Base-by-base conservation (phyloP, 345 rosid genomes). In the Physaria fendleri region DNA sequence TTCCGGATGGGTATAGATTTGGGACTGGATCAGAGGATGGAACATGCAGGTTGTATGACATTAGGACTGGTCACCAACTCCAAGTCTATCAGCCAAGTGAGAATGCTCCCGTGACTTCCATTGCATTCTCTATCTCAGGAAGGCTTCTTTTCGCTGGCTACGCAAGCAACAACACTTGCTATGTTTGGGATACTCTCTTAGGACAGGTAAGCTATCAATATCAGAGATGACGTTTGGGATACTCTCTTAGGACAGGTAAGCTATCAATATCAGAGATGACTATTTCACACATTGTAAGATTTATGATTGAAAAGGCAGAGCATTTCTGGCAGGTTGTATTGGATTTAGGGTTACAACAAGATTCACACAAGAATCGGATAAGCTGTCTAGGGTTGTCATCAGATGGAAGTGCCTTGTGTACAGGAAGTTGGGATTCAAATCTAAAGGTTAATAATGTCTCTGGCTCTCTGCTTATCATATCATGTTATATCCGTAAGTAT, bases 391-490 rank as follows among this genome's bases (percentile, higher is more conserved):
- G 95, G 48, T 69, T 90, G 81, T 87, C 97, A 39, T 77, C 92
- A 66, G 97, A 94, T 75, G 99, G 99, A 75, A 94, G 99, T 77
- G 96, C 99, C 71, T 75, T 94, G 66, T 94, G 99, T 76, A 90
- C 97, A 64, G 99, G 99, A 79, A 90, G 99, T 78, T 94, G 65
- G 76, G 99, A 94, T 74, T 79, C 96, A 80, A 90, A 85, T 71
- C 84, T 90, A 23, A 94, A 94, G 96, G 97, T 90, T 41, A 74
- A 83, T 66, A 63, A n/a, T n/a, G n/a, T n/a, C n/a, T n/a, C n/a
- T n/a, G n/a, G n/a, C n/a, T 58, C 52, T 34, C 22, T 32, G 11
- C 10, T 11, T 50, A 29, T 49, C 6, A 47, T 6, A 17, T 6
- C 6, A 50, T 30, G 25, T 30, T 30, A 12, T 16, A n/a, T n/a